Conservation (phyloP, 768 basidiomycete species). For the Boletus tylopilopsis region DNA sequence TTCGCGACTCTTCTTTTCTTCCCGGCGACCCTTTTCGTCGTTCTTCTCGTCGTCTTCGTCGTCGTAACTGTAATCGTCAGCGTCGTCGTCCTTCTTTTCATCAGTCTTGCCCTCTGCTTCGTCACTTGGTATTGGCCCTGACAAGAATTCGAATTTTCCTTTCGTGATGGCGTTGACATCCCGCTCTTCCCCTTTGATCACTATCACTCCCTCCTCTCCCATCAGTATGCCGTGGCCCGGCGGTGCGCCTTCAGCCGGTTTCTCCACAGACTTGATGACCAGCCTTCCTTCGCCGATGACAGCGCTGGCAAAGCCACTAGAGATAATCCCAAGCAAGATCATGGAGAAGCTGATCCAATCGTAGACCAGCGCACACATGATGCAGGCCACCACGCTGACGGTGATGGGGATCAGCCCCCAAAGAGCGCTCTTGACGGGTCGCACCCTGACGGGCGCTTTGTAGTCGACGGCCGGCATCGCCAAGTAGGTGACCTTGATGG, state of each 20-base stretch:
- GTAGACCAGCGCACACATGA: constrained; percentile 2
- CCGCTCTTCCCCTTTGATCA: constrained; percentile 26
- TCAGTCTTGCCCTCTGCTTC: no score
- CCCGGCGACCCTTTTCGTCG: no score
- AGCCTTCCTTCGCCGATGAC: constrained; percentile 27
- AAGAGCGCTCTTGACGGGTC: constrained; percentile 6
- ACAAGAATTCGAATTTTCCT: constrained; percentile 17
- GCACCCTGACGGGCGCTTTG: not conserved
- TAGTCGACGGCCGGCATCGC: constrained; percentile 12
- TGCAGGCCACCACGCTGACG: constrained; percentile 10
- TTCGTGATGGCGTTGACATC: constrained; percentile 17
- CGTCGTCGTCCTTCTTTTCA: no score
- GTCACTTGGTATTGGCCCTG: not conserved
- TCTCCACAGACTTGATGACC: constrained; percentile 7
- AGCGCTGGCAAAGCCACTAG: constrained; percentile 26
- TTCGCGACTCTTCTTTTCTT: not conserved
- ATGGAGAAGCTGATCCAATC: constrained; percentile 32
- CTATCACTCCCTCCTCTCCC: constrained; percentile 16
- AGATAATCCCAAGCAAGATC: constrained; percentile 32
- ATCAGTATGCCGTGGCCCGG: constrained; percentile 31
- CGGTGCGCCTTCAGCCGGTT: constrained; percentile 11
- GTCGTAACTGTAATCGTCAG: no score
- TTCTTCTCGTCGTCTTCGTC: no score
- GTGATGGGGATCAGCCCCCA: constrained; percentile 25
- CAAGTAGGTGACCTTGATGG: constrained; percentile 17